A percentile compares a stretch with the other conserved stretches of the same genome.
phyloP scores from a whole-genome alignment of 1,284 basidiomycete species.

The Ceratobasidium sp. region DNA sequence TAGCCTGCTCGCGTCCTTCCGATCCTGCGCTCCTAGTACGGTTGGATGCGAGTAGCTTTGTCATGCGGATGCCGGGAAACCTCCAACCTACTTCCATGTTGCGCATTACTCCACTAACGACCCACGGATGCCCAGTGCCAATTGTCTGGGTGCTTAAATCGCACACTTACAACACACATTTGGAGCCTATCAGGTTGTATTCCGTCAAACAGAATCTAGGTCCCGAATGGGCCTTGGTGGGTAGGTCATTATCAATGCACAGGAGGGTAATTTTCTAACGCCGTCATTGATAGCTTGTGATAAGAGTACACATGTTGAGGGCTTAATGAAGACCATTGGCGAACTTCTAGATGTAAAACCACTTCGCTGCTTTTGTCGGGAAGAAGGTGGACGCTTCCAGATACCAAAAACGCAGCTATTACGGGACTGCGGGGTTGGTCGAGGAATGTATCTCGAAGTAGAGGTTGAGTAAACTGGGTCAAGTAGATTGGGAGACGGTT shows the following conservation, averaged over 20 bases:
- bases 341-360: neutral
- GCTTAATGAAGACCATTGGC: neutral
- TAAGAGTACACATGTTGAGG: neutral
- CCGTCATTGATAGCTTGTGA: neutral
- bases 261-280: neutral
- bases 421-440: neutral
- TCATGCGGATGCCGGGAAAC: neutral
- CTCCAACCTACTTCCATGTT: neutral
- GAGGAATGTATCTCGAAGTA: neutral
- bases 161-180: neutral
- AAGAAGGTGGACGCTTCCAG: neutral
- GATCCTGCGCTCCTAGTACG: neutral
- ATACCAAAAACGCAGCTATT: neutral
- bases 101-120: neutral
- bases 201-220: neutral
- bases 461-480: neutral
- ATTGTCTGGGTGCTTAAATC: neutral
- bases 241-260: neutral
- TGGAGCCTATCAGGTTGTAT: neutral
- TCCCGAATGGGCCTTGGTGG: neutral
- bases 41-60: neutral
- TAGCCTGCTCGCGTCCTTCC: neutral
- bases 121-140: neutral
- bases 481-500: neutral
- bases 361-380: neutral